phyloP scores from a whole-genome alignment of 495 filamentous ascomycete genomes.

The Hypoxylon lienhwacheense region DNA sequence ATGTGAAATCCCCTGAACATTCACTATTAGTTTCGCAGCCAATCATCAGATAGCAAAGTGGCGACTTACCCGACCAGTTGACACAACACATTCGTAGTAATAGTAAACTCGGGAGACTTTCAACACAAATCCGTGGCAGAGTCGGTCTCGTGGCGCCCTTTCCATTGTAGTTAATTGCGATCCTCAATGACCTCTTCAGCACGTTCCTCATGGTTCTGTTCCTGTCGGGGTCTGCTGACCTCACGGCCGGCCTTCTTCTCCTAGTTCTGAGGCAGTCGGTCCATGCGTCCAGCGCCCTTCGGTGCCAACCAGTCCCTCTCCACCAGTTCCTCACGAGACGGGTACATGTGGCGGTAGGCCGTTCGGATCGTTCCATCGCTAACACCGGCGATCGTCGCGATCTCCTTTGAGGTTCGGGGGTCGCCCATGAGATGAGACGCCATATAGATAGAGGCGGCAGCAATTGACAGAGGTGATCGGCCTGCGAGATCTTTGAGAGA shows the following conservation, averaged over 20 bases:
- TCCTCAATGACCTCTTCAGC: background rate
- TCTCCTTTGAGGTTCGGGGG: constrained; percentile 78
- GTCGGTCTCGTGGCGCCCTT: background rate
- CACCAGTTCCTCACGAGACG: constrained; percentile 70
- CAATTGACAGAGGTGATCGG: constrained; percentile 90
- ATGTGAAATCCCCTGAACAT: no score
- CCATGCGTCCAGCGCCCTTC: constrained; percentile 67
- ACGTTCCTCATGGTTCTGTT: background rate
- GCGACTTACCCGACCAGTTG: no score
- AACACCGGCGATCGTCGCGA: constrained; percentile 76
- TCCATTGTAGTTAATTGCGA: background rate
- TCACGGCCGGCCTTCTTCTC: background rate
- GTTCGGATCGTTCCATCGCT: constrained; percentile 95
- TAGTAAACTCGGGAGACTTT: no score
- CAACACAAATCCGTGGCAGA: background rate
- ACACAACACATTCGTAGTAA: no score
- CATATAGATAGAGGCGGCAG: constrained; percentile 96
- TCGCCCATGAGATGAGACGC: constrained; percentile 80
- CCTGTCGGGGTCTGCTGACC: background rate
- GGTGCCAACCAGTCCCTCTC: constrained; percentile 69
- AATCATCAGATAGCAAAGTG: no score
- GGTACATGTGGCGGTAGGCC: constrained; percentile 85
- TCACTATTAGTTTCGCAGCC: no score
- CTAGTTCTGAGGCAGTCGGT: constrained; percentile 61
- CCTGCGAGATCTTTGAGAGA: constrained; percentile 79